Base-by-base conservation (phyloP, 225 moss, liverwort and hornwort species). In the Sphagnum tenellum region DNA sequence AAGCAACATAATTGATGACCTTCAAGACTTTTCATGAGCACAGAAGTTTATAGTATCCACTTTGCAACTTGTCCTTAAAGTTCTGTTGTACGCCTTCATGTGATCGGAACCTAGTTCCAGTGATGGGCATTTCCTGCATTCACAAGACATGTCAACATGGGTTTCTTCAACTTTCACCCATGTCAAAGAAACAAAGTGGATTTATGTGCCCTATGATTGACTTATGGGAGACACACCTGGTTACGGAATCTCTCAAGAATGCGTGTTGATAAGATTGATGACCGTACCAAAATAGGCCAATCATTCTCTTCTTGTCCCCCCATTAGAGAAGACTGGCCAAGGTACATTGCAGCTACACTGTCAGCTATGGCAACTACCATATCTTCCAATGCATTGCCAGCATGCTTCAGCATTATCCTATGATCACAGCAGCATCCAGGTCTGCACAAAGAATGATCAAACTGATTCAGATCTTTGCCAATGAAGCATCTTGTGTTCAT, bases 191-290 rank as follows among this genome's bases (percentile, higher is more conserved):
- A 56, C 9, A 56, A 56, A 9, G 55, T 9, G 55, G 9, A 56
- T 56, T 62, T 62, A 12, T n/a, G 9, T 9, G 45, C n/a, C 12
- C 61, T 12, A 3, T 12, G n/a, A 45, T 45, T 12, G 45, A 12
- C 45, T 45, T 61, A 44, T 29, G 44, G 29, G 9, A 49, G 13
- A 52, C 9, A 9, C 77, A 98, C 96, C 90, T 98, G 87, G 60
- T 98, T 98, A 59, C 98, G 80, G 70, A 98, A 93, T 71, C 93
- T 87, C 77, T 93, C 98, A 57, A 98, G 82, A 56, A 90, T 81
- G 58, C 98, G 87, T 63, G 98, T 93, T 50, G 98, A 93, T 64
- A 84, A 79, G 62, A 98, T 87, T 47, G 86, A 93, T 51, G 98
- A 76, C 50, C 81, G 70, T 57, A 98, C 78, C 67, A 98, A 75